Conservation (phyloP, 352 stramenopile species). For the Pythium monospermum region DNA sequence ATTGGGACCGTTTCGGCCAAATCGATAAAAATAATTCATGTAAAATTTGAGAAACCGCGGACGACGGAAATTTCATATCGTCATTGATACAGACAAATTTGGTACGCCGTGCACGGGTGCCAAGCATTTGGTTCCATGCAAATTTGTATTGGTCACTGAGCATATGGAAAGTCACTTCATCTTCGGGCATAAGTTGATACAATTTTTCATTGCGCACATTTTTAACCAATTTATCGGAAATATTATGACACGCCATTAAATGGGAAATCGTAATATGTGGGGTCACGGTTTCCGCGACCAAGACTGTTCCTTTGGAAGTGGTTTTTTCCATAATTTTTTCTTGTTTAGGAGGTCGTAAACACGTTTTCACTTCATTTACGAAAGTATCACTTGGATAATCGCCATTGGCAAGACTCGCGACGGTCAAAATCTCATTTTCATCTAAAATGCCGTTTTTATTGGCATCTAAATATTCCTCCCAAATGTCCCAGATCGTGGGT, state of each 20-base stretch:
- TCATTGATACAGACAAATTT: constrained; percentile 98
- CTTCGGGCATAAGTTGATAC: constrained; percentile 67
- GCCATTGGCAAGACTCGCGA: constrained; percentile 75
- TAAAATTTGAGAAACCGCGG: constrained; percentile 76
- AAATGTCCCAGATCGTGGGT: constrained; percentile 77
- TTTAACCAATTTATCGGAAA: constrained; percentile 47
- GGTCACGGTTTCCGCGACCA: constrained; percentile 68
- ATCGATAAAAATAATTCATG: constrained; percentile 91
- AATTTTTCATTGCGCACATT: constrained; percentile 63
- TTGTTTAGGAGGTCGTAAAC: constrained; percentile 61
- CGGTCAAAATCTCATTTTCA: constrained; percentile 88
- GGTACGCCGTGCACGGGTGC: constrained; percentile 82
- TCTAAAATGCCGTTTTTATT: constrained; percentile 89
- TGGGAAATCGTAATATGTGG: constrained; percentile 68
- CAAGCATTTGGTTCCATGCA: constrained; percentile 90
- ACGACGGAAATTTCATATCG: constrained; percentile 90
- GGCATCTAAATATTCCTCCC: constrained; percentile 84
- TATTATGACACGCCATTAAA: constrained; percentile 41
- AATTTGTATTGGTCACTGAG: constrained; percentile 88
- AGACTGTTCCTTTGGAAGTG: constrained; percentile 47
- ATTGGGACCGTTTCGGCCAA: constrained; percentile 88
- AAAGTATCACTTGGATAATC: constrained; percentile 67
- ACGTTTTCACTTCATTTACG: constrained; percentile 60
- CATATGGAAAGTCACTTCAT: constrained; percentile 95
- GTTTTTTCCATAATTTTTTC: constrained; percentile 67